Conservation (phyloP, 192 early-diverging fungal genomes). For the Coemansia sp. region DNA sequence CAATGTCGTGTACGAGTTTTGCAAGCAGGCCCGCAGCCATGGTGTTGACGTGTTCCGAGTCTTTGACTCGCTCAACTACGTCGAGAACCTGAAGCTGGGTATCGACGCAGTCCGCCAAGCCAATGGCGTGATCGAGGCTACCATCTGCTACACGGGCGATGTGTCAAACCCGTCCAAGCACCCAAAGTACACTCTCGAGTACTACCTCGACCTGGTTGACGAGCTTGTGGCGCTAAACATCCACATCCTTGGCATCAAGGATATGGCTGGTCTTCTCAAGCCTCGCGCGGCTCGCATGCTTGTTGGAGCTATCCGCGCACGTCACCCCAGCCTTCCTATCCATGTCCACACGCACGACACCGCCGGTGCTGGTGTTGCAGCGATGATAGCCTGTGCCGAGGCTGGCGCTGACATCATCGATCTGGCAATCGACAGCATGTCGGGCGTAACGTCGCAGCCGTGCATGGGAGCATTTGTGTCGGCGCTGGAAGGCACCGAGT, state of each 20-base stretch:
- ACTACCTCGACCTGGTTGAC: constrained; percentile 89
- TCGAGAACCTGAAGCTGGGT: constrained; percentile 92
- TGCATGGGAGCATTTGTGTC: constrained; percentile 93
- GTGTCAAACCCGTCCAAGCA: constrained; percentile 76
- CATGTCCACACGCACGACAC: constrained; percentile 98
- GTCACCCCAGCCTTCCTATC: constrained; percentile 87
- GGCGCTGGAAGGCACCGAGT: constrained; percentile 73
- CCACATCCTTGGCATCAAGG: constrained; percentile 90
- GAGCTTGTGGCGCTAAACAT: constrained; percentile 87
- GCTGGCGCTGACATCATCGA: constrained; percentile 95
- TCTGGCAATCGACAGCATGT: constrained; percentile 91
- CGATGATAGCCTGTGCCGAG: constrained; percentile 87
- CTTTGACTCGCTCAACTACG: constrained; percentile 97
- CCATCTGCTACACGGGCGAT: constrained; percentile 93
- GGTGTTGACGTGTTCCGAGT: constrained; percentile 98
- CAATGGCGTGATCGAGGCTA: constrained; percentile 91
- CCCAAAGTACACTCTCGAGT: constrained; percentile 84
- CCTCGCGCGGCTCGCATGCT: constrained; percentile 84
- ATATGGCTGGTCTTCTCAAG: constrained; percentile 97
- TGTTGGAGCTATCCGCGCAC: constrained; percentile 81
- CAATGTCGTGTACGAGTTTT: constrained; percentile 96
- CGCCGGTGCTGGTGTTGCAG: constrained; percentile 93
- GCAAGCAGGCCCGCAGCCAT: constrained; percentile 79
- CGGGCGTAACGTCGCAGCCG: constrained; percentile 93
- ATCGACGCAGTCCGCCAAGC: constrained; percentile 91